These are phyloP conservation scores for Suillus weaverae DNA, from an alignment of 768 basidiomycete species.

Conservation along the genomic window DNA sequence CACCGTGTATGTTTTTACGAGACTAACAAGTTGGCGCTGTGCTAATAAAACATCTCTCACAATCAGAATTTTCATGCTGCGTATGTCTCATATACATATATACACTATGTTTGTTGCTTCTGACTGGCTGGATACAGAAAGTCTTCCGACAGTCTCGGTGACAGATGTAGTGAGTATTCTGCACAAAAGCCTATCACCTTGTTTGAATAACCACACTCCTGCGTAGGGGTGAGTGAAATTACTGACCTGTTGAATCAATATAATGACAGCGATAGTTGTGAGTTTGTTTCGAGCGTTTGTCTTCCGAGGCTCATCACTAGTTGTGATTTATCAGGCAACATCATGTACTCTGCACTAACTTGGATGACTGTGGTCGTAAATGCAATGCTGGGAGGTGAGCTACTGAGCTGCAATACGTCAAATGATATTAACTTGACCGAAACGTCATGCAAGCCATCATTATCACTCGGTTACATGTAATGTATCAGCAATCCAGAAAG, in stretches of 20 bases:
- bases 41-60: not conserved
- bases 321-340: not conserved
- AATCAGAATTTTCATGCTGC: not conserved
- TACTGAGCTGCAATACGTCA: too few species aligned
- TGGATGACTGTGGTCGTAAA: not conserved
- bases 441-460: not conserved
- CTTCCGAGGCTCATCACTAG: not conserved
- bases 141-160: too few species aligned
- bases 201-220: not conserved
- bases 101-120: not conserved
- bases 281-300: not conserved
- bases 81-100: not conserved
- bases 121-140: not conserved
- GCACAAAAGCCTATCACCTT: not conserved
- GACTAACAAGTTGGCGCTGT: not conserved
- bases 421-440: not conserved
- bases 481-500: slow-evolving; percentile 1
- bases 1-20: not conserved
- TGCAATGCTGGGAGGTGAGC: slow-evolving; percentile 2
- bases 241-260: not conserved
- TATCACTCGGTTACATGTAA: not conserved
- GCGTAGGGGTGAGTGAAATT: not conserved
- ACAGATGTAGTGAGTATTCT: not conserved
- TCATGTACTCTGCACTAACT: not conserved
- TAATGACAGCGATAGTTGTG: not conserved